These are phyloP conservation scores for Drosera spatulata DNA, from an alignment of 179 eudicot genomes.

Conservation along the genomic window DNA sequence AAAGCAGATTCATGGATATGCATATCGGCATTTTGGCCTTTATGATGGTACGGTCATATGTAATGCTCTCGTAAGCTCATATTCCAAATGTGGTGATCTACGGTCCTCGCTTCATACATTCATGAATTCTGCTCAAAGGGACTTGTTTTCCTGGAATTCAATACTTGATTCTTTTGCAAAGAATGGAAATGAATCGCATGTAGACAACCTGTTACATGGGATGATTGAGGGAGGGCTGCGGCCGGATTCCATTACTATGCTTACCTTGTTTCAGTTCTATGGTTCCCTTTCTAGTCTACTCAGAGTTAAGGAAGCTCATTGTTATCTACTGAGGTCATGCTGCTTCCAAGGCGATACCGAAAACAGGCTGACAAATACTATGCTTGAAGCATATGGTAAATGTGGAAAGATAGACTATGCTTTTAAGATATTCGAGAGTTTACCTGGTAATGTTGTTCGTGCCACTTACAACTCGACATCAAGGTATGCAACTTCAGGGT, in stretches of 20 bases:
- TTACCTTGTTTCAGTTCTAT: slow-evolving; percentile 43
- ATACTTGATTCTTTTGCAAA: slow-evolving; percentile 47
- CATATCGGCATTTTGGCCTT: slow-evolving; percentile 26
- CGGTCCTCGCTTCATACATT: slow-evolving; percentile 35
- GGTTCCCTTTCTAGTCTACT: slow-evolving; percentile 19
- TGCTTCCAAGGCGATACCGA: slow-evolving; percentile 16
- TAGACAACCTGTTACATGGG: slow-evolving; percentile 21
- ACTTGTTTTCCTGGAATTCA: slow-evolving; percentile 67
- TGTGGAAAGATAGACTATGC: slow-evolving; percentile 47
- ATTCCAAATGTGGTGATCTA: slow-evolving; percentile 39
- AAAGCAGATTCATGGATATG: slow-evolving; percentile 55
- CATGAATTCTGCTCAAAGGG: slow-evolving; percentile 25
- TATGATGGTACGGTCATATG: slow-evolving; percentile 28
- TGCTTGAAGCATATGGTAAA: slow-evolving; percentile 65
- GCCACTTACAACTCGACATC: slow-evolving; percentile 25
- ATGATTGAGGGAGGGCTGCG: slow-evolving; percentile 36
- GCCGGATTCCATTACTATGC: slow-evolving; percentile 55
- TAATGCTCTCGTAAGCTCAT: slow-evolving; percentile 55
- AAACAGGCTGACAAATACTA: slow-evolving; percentile 35
- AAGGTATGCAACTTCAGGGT: slow-evolving; percentile 18
- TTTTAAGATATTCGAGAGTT: slow-evolving; percentile 29
- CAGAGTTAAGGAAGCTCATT: slow-evolving; percentile 64
- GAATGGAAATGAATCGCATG: slow-evolving; percentile 17
- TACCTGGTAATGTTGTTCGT: slow-evolving; percentile 20
- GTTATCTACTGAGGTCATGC: slow-evolving; percentile 29